Conservation (phyloP, 2,329 filamentous ascomycete species). For the Alternaria sp. region DNA sequence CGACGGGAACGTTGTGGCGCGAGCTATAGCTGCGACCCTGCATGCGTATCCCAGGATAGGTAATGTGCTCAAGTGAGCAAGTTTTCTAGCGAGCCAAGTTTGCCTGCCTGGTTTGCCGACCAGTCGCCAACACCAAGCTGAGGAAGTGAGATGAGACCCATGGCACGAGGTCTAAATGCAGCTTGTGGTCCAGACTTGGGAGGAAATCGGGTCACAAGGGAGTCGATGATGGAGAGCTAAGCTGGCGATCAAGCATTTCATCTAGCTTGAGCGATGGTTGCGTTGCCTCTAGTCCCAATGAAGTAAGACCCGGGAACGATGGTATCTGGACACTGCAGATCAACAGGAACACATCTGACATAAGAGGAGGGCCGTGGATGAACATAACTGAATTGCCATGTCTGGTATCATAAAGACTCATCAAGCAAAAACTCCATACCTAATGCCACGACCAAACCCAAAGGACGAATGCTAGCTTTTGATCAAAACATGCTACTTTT, state of each 20-base stretch:
- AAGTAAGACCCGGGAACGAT: background rate
- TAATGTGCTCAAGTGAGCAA: conserved; percentile 43
- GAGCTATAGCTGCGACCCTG: conserved; percentile 34
- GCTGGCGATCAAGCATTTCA: background rate
- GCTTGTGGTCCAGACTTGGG: fast-evolving
- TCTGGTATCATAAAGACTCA: conserved; percentile 11
- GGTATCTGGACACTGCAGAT: background rate
- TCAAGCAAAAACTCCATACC: conserved; percentile 3
- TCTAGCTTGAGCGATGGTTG: background rate
- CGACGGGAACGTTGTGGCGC: conserved; percentile 33
- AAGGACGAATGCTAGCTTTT: conserved; percentile 8
- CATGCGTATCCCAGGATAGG: conserved; percentile 23
- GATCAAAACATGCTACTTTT: conserved; percentile 55
- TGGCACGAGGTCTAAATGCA: background rate
- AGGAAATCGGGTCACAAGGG: background rate
- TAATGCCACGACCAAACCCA: conserved; percentile 10
- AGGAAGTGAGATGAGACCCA: background rate
- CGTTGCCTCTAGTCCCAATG: background rate
- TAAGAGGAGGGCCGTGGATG: background rate
- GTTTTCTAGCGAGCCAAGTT: conserved; percentile 32
- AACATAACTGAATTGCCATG: conserved; percentile 5
- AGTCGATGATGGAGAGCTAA: background rate
- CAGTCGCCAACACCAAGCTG: background rate
- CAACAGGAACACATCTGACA: background rate
- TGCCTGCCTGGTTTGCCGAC: background rate